Base-by-base conservation (phyloP, 257 asterid species). In the Solanum rostratum region DNA sequence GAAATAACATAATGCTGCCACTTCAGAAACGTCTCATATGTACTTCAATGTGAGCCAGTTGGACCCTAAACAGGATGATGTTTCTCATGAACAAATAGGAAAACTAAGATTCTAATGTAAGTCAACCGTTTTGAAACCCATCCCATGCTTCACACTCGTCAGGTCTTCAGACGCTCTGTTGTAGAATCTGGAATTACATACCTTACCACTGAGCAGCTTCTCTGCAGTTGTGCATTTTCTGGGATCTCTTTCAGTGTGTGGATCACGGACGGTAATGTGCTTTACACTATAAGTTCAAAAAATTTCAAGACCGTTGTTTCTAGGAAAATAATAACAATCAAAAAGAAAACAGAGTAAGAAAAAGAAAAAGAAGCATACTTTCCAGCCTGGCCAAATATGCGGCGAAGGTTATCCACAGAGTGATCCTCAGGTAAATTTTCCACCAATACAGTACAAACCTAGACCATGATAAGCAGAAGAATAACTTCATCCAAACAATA, bases 371-470 rank as follows among this genome's bases (percentile, higher is more conserved):
- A 69, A 81, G 74, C 98, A 37, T 89, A 97, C 99, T 87, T 90
- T 88, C 99, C 99, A 88, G 94, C 97, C 88, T 88, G 93, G 86
- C 97, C 97, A 88, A 97, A 97, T 87, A 97, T 88, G 83, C 87
- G 92, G 83, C 76, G 88, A 68, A 97, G 97, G 91, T 93, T 94
- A 89, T 94, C 95, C 84, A 89, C 88, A n/a, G 99, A 97, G 90
- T 94, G 98, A 89, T 97, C 97, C 74, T 91, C 95, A 3, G 99
- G 99, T 82, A 97, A 91, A 92, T 97, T 97, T 91, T 95, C 99
- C 89, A 94, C 98, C 90, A 95, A 87, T 74, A 97, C 96, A 82
- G 98, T 95, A 96, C 99, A 93, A 62, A 89, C 85, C 99, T 97
- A 92, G 76, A 84, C 81, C 15, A 84, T 33, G 49, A 37, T 87